Evolutionary conservation across 495 filamentous ascomycete species (phyloP).

Genomic region (Gamarada debralockiae): DNA sequence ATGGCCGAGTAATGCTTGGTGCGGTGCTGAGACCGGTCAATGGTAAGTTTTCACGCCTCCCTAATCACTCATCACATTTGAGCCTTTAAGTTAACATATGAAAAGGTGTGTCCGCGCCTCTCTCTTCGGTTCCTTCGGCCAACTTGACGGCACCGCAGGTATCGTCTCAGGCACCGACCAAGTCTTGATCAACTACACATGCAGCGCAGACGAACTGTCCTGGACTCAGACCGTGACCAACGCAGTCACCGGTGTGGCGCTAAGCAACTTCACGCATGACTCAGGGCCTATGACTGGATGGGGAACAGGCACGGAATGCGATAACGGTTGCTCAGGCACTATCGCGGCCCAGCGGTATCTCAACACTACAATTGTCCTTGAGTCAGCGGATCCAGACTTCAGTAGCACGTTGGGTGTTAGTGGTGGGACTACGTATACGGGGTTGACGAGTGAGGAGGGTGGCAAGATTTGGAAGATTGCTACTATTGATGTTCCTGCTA

Average conservation of each 20-base stretch:
- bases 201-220: not conserved
- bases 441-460: conserved; percentile 27
- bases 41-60: no score
- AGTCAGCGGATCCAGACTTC: conserved; percentile 30
- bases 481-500: conserved; percentile 31
- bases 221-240: conserved; percentile 29
- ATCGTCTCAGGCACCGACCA: conserved; percentile 16
- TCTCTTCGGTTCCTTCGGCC: conserved; percentile 36
- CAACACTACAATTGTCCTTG: conserved; percentile 34
- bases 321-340: conserved; percentile 32
- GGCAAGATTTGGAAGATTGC: conserved; percentile 35
- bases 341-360: conserved; percentile 32
- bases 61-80: no score
- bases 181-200: not conserved
- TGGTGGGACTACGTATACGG: conserved; percentile 27
- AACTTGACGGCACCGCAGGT: conserved; percentile 29
- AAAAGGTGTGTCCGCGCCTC: conserved; percentile 37
- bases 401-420: conserved; percentile 31
- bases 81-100: no score
- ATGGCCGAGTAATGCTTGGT: not conserved
- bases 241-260: conserved; percentile 27
- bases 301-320: conserved; percentile 36
- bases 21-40: conserved; percentile 22
- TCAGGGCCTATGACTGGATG: conserved; percentile 31
- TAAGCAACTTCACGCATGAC: conserved; percentile 28